Evolutionary conservation across 768 basidiomycete species (phyloP).

Genomic region (Tricholoma hemisulphureum): DNA sequence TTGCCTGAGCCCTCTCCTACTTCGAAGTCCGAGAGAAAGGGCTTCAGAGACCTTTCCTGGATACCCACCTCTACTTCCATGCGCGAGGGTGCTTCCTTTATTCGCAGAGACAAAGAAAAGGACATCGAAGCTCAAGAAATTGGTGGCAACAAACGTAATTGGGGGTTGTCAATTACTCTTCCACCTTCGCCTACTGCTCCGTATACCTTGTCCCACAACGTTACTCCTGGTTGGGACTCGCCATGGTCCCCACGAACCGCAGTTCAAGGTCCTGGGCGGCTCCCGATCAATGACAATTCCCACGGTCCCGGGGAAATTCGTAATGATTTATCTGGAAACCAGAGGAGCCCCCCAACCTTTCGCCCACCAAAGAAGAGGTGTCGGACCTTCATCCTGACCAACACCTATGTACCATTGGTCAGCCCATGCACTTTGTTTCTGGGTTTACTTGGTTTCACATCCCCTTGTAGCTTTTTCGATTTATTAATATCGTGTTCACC

Average conservation of each 20-base stretch:
- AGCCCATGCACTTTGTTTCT: constrained; percentile 17
- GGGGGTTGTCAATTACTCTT: constrained; percentile 33
- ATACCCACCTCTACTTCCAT: constrained; percentile 40
- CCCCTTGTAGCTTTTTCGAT: constrained; percentile 66
- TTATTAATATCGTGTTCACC: constrained; percentile 82
- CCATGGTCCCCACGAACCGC: constrained; percentile 57
- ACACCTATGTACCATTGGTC: constrained; percentile 79
- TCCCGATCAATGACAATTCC: constrained; percentile 26
- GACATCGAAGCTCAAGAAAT: constrained; percentile 18
- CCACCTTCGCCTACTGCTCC: constrained; percentile 39
- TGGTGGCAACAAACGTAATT: constrained; percentile 18
- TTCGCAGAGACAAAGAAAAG: constrained; percentile 35
- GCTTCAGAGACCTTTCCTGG: constrained; percentile 51
- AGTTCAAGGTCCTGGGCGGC: constrained; percentile 37
- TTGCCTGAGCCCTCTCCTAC: constrained; percentile 15
- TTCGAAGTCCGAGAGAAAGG: constrained; percentile 33
- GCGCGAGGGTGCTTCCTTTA: constrained; percentile 34
- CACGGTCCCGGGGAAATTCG: constrained; percentile 29
- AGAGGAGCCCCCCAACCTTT: constrained; percentile 22
- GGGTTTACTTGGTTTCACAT: not conserved
- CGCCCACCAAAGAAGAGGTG: constrained; percentile 47
- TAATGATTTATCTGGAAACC: constrained; percentile 23
- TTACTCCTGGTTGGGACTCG: constrained; percentile 65
- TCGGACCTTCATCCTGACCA: constrained; percentile 67
- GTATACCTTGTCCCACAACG: constrained; percentile 53